phyloP scores from a whole-genome alignment of 768 basidiomycete genomes.

The Phallus indusiatus region DNA sequence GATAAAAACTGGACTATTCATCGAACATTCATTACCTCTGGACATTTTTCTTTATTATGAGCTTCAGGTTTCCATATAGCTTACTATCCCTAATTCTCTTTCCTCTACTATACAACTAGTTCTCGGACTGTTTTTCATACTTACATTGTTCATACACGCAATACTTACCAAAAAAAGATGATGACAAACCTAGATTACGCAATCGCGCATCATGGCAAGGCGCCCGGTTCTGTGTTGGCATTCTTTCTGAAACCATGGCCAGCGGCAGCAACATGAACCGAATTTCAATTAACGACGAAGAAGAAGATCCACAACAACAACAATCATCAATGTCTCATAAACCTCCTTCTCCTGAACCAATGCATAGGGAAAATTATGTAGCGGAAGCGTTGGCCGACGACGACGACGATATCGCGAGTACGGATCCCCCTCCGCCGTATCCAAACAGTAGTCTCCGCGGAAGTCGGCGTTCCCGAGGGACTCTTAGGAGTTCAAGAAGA shows the following conservation, averaged over 20 bases:
- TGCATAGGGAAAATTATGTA: neutral
- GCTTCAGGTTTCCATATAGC: too few species aligned
- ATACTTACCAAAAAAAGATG: neutral
- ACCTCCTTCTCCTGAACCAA: neutral
- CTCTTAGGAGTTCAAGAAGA: constrained; percentile 21
- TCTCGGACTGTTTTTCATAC: neutral
- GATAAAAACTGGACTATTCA: neutral
- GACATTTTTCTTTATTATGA: neutral
- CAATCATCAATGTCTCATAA: too few species aligned
- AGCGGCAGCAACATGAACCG: neutral
- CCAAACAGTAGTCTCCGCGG: constrained; percentile 36
- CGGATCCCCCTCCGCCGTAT: constrained; percentile 68
- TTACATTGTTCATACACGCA: too few species aligned
- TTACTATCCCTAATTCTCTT: neutral
- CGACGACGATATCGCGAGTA: neutral
- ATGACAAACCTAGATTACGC: neutral
- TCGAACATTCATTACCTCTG: neutral
- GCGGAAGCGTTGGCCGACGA: neutral
- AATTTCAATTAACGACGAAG: neutral
- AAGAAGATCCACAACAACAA: neutral
- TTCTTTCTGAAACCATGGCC: neutral
- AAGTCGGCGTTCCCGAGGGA: constrained; percentile 22
- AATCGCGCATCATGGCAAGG: neutral
- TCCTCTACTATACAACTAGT: neutral
- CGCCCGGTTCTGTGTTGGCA: neutral